Evolutionary conservation across 495 filamentous ascomycete species (phyloP).

Genomic region (Ascodesmis nigricans): DNA sequence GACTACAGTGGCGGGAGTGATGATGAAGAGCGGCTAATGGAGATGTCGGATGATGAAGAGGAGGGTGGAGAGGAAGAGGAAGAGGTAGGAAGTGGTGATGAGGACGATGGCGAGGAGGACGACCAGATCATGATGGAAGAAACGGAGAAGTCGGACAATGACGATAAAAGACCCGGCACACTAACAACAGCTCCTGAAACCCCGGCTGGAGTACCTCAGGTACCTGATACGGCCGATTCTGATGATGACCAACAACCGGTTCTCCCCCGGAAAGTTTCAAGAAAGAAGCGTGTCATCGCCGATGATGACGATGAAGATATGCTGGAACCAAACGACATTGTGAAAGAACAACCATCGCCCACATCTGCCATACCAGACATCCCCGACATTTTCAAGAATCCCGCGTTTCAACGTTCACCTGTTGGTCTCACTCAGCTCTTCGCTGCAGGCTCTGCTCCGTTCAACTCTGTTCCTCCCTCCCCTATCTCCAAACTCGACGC

Average conservation of each 20-base stretch:
- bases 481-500: too few relatives aligned
- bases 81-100: constrained; percentile 22
- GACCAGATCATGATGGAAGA: constrained; percentile 36
- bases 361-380: constrained; percentile 7
- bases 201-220: too few relatives aligned
- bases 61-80: constrained; percentile 35
- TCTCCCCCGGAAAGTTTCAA: constrained; percentile 8
- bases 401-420: constrained; percentile 4
- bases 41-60: constrained; percentile 41
- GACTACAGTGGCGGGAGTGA: constrained; percentile 29
- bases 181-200: constrained; percentile 17
- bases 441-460: too few relatives aligned
- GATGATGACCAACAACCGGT: constrained; percentile 24
- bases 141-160: constrained; percentile 38
- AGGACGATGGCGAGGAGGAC: constrained; percentile 14
- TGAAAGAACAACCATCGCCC: not conserved
- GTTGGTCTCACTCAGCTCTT: constrained; percentile 20
- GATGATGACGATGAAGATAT: constrained; percentile 47
- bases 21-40: constrained; percentile 27
- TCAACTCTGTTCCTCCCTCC: too few relatives aligned
- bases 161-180: too few relatives aligned
- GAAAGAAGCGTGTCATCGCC: constrained; percentile 27
- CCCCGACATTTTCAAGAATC: constrained; percentile 15
- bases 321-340: constrained; percentile 30
- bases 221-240: constrained; percentile 15